Base-by-base conservation (phyloP, 305 asterid species). In the Fraxinus platypoda region DNA sequence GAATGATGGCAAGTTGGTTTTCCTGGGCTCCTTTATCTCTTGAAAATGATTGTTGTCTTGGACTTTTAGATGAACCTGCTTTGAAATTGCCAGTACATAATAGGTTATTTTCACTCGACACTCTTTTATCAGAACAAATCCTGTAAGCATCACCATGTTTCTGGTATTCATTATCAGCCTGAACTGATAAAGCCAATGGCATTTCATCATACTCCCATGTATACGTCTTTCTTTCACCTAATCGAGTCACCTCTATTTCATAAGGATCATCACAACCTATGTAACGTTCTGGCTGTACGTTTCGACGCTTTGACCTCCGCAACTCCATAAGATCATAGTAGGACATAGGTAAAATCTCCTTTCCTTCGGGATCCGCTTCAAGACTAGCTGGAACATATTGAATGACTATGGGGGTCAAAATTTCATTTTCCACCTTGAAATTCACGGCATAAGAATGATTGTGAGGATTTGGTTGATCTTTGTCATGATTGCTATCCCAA, bases 251-350 rank as follows among this genome's bases (percentile, higher is more conserved):
- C 81, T 93, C 98, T 31, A 93, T 73, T 76, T 94, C 98, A 57
- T 88, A 93, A 82, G 87, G 80, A 78, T 87, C 82, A 78, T 93
- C 99, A 71, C 92, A 85, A 0, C 88, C 99, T 76, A 91, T 68
- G 70, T 89, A 96, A 33, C 98, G 98, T 13, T 93, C 97, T 5
- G 99, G 98, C 78, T 87, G 88, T 26, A 91, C 83, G 77, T 83
- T 85, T 43, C 95, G 83, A 43, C 99, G 95, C 80, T 91, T 94
- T 11, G 99, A 96, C 86, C 99, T 87, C 59, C 99, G 86, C 82
- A 94, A 71, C 41, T 87, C 92, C 52, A 80, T 41, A 72, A 82
- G 83, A 52, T 91, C 94, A 62, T 80, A 83, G 17, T 86, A 76
- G 80, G 84, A 71, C 80, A 87, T 76, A 62, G 87, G 85, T 37